Base-by-base conservation (phyloP, 2,329 filamentous ascomycete genomes). In the Penicillium sp. region DNA sequence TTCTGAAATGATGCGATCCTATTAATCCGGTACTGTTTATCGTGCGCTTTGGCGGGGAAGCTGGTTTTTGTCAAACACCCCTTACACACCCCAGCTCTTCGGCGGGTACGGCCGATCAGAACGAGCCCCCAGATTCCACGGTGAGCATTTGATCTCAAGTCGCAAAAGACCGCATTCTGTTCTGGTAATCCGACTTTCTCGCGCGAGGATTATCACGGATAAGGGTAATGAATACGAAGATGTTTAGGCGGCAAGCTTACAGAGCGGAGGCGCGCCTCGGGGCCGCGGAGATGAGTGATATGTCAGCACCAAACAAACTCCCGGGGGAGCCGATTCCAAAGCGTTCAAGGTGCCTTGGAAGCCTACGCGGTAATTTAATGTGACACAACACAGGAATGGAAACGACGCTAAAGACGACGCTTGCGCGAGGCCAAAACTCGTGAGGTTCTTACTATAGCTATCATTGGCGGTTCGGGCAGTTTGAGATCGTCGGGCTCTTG, bases 221-320 rank as follows among this genome's bases (percentile, higher is more conserved):
- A 31, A 40, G 31, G 55, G 7, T 16, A 36, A 23, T 40, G 58
- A 56, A 46, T 43, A 43, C 47, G 49, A 41, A 45, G 31, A 57
- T 33, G 50, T 41, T 54, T 47, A 50, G 50, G 52, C 60, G 62
- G 62, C 51, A 57, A 40, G 5, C 25, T 44, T 19, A 39, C 53
- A 36, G 63, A 57, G 47, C 39, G 49, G 39, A 52, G 39, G 40
- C 31, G 36, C 40, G 36, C 40, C 21, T 47, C 60, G 61, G 63
- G 64, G 60, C 40, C 21, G 50, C 60, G 61, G 63, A 65, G 62
- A 63, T 33, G 23, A 45, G 29, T 64, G 61, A 58, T 66, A 60
- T 63, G 62, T 65, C 65, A 67, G 63, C 62, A 64, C 25, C 43
- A 29, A 48, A 40, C 34, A 34, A 10, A 31, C 21, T 31, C 60